Conservation (phyloP, 2,329 filamentous ascomycete species). For the Pseudogymnoascus sp. region DNA sequence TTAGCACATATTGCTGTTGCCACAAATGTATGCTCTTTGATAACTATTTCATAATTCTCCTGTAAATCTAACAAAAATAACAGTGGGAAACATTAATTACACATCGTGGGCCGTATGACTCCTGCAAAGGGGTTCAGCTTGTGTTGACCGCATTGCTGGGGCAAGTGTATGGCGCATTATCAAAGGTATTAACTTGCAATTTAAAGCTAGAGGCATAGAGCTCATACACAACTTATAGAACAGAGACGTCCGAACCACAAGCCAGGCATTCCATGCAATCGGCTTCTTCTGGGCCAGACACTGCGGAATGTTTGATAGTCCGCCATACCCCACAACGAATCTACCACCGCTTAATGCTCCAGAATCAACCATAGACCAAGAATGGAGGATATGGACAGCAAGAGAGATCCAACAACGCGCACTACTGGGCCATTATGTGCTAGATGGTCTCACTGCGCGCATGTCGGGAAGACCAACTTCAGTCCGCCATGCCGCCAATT, state of each 20-base stretch:
- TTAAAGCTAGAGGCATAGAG: neutral
- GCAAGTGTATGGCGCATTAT: conserved; percentile 36
- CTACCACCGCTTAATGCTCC: conserved; percentile 29
- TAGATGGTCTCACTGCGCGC: conserved; percentile 37
- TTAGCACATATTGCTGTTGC: conserved; percentile 37
- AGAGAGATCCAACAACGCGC: conserved; percentile 37
- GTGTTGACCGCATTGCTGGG: conserved; percentile 35
- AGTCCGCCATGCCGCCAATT: conserved; percentile 35
- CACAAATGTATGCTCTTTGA: conserved; percentile 28
- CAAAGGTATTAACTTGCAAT: conserved; percentile 24
- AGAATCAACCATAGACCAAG: conserved; percentile 30
- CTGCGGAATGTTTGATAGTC: conserved; percentile 35
- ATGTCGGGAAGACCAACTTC: conserved; percentile 35
- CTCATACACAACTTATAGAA: conserved; percentile 24
- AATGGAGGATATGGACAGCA: conserved; percentile 36
- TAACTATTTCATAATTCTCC: neutral
- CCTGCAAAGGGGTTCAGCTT: conserved; percentile 36
- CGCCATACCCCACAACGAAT: conserved; percentile 27
- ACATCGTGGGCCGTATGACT: conserved; percentile 34
- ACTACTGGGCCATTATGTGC: conserved; percentile 35
- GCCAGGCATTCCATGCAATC: conserved; percentile 36
- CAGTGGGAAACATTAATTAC: conserved; percentile 37
- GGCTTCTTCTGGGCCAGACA: conserved; percentile 39
- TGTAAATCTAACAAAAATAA: neutral
- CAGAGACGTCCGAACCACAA: conserved; percentile 34